Conservation (phyloP, 2,329 filamentous ascomycete species). For the Lecanicillium sp. region DNA sequence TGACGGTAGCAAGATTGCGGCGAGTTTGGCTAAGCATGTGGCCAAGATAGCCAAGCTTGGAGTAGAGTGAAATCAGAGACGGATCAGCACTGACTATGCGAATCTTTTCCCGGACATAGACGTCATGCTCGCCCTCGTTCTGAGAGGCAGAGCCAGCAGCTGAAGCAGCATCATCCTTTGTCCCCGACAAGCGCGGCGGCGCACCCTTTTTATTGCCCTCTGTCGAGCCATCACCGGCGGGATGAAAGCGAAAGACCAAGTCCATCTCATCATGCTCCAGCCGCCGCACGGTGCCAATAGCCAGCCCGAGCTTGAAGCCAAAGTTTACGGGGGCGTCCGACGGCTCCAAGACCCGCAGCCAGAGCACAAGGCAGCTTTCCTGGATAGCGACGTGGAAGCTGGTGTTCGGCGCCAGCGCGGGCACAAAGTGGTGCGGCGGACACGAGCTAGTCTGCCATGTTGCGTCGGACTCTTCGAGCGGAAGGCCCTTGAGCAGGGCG, state of each 20-base stretch:
- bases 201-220: constrained; percentile 5
- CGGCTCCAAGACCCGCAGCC: constrained; percentile 61
- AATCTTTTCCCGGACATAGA: constrained; percentile 83
- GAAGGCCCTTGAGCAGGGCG: constrained; percentile 47
- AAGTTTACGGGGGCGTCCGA: constrained; percentile 53
- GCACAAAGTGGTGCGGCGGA: constrained; percentile 33
- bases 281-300: constrained; percentile 54
- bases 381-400: constrained; percentile 65
- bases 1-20: constrained; percentile 66
- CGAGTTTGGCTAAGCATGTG: constrained; percentile 63
- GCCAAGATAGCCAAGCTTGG: constrained; percentile 72
- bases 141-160: not conserved
- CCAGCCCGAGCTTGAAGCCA: constrained; percentile 60
- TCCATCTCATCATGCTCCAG: constrained; percentile 76
- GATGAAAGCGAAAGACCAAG: constrained; percentile 58
- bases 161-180: constrained; percentile 13
- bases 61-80: constrained; percentile 70
- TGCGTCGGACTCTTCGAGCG: constrained; percentile 28
- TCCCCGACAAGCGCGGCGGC: constrained; percentile 15
- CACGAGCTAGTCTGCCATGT: constrained; percentile 37
- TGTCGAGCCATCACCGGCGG: constrained; percentile 20
- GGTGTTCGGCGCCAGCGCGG: constrained; percentile 48
- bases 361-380: constrained; percentile 62
- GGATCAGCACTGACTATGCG: constrained; percentile 85
- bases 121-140: constrained; percentile 39